A percentile compares a stretch with the other conserved stretches of the same genome.
Evolutionary conservation across 352 stramenopile species (phyloP).

Genomic region (Thraustochytrium sp.): DNA sequence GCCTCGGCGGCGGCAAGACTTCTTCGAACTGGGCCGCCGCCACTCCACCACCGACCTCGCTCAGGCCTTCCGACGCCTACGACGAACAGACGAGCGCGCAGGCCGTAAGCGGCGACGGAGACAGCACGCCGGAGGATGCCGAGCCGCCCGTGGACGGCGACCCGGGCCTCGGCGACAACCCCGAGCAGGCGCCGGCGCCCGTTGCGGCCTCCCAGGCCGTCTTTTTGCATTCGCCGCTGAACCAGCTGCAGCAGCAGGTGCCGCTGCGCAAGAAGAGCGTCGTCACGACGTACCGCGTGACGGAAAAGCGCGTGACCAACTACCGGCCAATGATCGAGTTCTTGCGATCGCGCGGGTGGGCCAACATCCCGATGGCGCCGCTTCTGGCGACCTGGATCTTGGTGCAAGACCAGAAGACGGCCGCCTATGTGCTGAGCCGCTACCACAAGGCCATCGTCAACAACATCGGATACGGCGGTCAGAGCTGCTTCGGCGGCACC

Average conservation of each 20-base stretch:
- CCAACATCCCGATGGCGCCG: neutral
- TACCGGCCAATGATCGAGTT: conserved; percentile 24
- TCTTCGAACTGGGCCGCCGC: neutral
- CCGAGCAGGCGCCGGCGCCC: neutral
- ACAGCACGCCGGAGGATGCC: neutral
- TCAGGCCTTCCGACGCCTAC: neutral
- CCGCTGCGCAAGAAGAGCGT: conserved; percentile 31
- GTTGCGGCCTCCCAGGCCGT: neutral
- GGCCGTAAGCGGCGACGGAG: neutral
- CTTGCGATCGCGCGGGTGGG: neutral
- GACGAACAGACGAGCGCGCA: neutral
- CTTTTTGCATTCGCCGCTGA: neutral
- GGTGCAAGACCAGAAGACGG: conserved; percentile 37
- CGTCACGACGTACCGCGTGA: conserved; percentile 27
- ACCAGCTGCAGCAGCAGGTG: neutral
- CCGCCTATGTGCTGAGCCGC: conserved; percentile 11
- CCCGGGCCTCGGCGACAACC: neutral
- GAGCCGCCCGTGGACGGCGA: neutral
- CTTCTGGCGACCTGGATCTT: conserved; percentile 22
- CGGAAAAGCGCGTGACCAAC: conserved; percentile 35
- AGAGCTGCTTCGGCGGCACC: conserved; percentile 45
- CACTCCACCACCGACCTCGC: neutral
- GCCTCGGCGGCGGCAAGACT: neutral
- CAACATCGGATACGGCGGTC: conserved; percentile 40
- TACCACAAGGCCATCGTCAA: conserved; percentile 42